phyloP scores from a whole-genome alignment of 2,329 filamentous ascomycete genomes.

The Exophiala aquamarina region DNA sequence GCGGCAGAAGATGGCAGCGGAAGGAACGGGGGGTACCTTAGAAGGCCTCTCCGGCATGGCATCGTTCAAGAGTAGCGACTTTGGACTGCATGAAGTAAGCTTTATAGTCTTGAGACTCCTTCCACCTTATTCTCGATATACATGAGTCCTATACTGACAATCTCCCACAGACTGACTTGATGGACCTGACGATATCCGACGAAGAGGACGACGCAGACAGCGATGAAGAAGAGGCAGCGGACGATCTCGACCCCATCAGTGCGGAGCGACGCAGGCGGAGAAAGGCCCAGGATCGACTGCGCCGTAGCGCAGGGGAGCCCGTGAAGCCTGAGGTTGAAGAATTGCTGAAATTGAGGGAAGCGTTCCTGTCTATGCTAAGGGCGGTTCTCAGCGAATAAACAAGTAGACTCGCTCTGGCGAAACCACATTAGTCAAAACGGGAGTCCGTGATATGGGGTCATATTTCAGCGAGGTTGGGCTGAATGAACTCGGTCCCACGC shows the following conservation, averaged over 20 bases:
- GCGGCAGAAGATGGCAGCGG: slow-evolving; percentile 96
- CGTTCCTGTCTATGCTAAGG: slow-evolving; percentile 79
- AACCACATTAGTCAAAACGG: no score
- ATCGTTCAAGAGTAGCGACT: slow-evolving; percentile 76
- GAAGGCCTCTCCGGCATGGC: slow-evolving; percentile 54
- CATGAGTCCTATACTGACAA: slow-evolving; percentile 6
- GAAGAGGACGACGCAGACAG: slow-evolving; percentile 62
- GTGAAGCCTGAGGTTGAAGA: slow-evolving; percentile 76
- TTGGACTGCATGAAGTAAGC: slow-evolving; percentile 80
- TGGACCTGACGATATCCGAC: slow-evolving; percentile 81
- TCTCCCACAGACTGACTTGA: slow-evolving; percentile 62
- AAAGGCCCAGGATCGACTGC: slow-evolving; percentile 75
- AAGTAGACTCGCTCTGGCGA: no score
- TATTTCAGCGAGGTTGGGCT: no score
- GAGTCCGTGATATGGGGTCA: no score
- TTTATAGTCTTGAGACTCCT: no score
- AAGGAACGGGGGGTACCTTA: slow-evolving; percentile 55
- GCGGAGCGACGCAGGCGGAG: slow-evolving; percentile 77
- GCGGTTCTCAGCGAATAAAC: slow-evolving; percentile 70
- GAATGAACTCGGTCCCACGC: no score
- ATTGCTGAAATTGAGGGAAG: slow-evolving; percentile 74
- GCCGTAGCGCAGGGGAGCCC: slow-evolving; percentile 79
- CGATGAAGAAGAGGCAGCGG: slow-evolving; percentile 68
- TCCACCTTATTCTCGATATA: no score
- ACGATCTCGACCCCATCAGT: slow-evolving; percentile 82